Evolutionary conservation across 805 yeast species (phyloP).

Genomic region (Zygosaccharomyces rouxii): DNA sequence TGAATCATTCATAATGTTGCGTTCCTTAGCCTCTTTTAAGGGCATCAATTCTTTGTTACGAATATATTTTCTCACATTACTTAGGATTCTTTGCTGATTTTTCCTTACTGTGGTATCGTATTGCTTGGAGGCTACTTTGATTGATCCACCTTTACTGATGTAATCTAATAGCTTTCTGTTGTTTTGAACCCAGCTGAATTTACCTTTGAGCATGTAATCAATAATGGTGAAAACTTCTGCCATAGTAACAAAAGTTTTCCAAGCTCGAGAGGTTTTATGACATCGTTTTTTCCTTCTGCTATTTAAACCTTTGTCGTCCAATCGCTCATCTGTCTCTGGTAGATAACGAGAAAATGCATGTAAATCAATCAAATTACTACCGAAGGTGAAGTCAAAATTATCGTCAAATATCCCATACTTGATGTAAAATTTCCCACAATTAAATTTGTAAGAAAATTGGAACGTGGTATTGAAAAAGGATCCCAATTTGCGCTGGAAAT

Average conservation of each 20-base stretch:
- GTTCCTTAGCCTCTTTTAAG: constrained; percentile 1
- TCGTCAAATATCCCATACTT: constrained; percentile 13
- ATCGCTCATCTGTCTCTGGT: not conserved
- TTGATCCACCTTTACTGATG: constrained; percentile 9
- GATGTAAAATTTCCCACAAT: constrained; percentile 7
- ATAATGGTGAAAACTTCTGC: constrained; percentile 7
- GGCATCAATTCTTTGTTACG: constrained; percentile 9
- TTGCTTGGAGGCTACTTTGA: constrained; percentile 9
- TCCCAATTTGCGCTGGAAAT: constrained; percentile 9
- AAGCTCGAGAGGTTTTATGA: constrained; percentile 1
- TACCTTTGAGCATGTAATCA: constrained; percentile 12
- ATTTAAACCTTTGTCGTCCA: not conserved
- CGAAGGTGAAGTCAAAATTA: constrained; percentile 2
- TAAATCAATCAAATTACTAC: constrained; percentile 7
- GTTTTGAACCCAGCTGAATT: constrained; percentile 11
- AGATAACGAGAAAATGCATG: constrained; percentile 13
- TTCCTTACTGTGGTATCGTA: constrained; percentile 8
- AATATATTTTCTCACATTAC: constrained; percentile 11
- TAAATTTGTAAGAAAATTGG: constrained; percentile 9
- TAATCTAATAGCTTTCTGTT: constrained; percentile 6
- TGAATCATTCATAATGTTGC: not conserved
- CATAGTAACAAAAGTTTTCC: constrained; percentile 13
- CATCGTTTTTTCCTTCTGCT: not conserved
- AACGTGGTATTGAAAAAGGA: constrained; percentile 12
- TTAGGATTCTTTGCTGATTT: constrained; percentile 11